These are phyloP conservation scores for Avena eriantha DNA, from an alignment of 176 grass and related monocot species.

Conservation along the genomic window DNA sequence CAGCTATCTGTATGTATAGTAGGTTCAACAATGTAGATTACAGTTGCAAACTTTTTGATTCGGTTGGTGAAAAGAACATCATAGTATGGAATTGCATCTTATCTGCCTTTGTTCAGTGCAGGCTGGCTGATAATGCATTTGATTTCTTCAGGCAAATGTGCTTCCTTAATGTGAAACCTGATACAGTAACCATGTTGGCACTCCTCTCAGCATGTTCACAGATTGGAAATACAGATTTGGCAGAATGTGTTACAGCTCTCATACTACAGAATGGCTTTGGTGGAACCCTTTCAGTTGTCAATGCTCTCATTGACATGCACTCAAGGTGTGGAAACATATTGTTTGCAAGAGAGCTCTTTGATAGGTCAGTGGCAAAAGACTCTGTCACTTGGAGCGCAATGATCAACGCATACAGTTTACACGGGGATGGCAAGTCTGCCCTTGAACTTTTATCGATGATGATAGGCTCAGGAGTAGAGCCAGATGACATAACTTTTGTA, in stretches of 20 bases:
- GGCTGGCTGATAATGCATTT: constrained; percentile 51
- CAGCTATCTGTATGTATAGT: constrained; percentile 70
- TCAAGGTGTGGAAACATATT: constrained; percentile 66
- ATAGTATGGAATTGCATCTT: constrained; percentile 69
- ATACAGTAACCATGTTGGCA: constrained; percentile 62
- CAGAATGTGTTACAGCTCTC: constrained; percentile 51
- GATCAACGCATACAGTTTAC: constrained; percentile 73
- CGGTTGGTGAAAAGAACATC: constrained; percentile 54
- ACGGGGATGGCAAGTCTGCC: constrained; percentile 62
- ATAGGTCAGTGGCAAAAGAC: constrained; percentile 53
- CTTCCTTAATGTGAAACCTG: constrained; percentile 45
- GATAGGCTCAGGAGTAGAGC: constrained; percentile 53
- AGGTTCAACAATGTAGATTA: constrained; percentile 66
- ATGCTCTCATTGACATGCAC: constrained; percentile 68
- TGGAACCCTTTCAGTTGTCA: constrained; percentile 38
- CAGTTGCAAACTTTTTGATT: constrained; percentile 52
- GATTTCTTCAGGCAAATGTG: constrained; percentile 58
- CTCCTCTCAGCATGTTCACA: constrained; percentile 65
- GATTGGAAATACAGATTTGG: constrained; percentile 51
- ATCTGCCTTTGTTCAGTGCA: constrained; percentile 64
- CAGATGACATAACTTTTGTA: constrained; percentile 70
- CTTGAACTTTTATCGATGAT: constrained; percentile 64
- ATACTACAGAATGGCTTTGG: constrained; percentile 53
- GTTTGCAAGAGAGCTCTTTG: constrained; percentile 61
- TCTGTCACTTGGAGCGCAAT: constrained; percentile 70